Evolutionary conservation across 768 basidiomycete genomes (phyloP).

Genomic region (Phlegmacium glaucopus): DNA sequence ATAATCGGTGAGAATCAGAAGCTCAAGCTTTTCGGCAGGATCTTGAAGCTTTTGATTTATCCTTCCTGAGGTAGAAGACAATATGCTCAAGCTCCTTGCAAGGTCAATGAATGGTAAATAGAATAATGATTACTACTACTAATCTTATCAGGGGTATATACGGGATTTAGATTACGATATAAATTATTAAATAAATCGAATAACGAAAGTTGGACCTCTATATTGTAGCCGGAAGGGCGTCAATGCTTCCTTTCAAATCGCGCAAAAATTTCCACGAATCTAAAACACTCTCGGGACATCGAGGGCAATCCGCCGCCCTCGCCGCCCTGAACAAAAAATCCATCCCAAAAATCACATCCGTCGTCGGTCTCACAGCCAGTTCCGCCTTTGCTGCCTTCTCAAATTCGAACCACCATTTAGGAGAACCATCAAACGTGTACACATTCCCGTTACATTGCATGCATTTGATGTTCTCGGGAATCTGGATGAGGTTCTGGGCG

Average conservation of each 20-base stretch:
- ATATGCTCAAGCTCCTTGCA: too few species aligned
- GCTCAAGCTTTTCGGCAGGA: background rate
- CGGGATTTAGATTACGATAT: too few species aligned
- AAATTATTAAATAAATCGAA: too few species aligned
- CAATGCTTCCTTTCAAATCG: conserved; percentile 53
- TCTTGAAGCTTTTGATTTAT: too few species aligned
- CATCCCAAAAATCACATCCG: conserved; percentile 57
- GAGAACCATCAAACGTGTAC: conserved; percentile 41
- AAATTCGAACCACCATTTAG: conserved; percentile 71
- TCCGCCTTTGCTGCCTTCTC: conserved; percentile 56
- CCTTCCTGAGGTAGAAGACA: too few species aligned
- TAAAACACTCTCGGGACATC: conserved; percentile 67
- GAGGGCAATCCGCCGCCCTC: conserved; percentile 47
- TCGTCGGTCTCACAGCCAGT: conserved; percentile 50
- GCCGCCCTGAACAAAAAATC: conserved; percentile 54
- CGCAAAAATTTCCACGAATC: conserved; percentile 56
- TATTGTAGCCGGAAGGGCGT: conserved; percentile 36
- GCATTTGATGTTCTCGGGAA: conserved; percentile 54
- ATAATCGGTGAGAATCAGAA: too few species aligned
- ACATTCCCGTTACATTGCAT: conserved; percentile 61
- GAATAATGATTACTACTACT: too few species aligned
- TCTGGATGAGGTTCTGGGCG: conserved; percentile 44
- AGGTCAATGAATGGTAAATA: too few species aligned
- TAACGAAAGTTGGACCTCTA: too few species aligned
- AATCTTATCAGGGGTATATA: too few species aligned